A percentile compares a stretch with the other conserved stretches of the same genome.
Conservation (phyloP, 306 rosid genomes). For the Prinsepia uniflora region DNA sequence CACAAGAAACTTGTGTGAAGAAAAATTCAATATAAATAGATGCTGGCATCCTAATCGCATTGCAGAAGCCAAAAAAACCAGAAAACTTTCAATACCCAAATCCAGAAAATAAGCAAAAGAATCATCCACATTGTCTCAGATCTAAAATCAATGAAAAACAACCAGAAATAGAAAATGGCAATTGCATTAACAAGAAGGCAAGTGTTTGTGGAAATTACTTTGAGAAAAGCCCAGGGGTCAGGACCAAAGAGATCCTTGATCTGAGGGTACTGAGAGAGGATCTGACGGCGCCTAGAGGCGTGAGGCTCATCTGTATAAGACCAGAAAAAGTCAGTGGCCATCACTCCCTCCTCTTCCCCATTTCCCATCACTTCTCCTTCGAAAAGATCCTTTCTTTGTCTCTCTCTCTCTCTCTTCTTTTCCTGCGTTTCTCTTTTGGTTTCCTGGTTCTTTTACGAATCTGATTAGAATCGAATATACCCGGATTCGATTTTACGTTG, state of each 20-base stretch:
- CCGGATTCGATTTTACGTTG: background rate
- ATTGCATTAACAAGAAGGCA: background rate
- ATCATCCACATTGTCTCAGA: constrained; percentile 22
- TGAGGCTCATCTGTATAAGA: constrained; percentile 93
- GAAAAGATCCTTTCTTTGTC: background rate
- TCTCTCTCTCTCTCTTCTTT: background rate
- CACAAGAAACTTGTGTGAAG: background rate
- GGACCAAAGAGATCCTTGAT: constrained; percentile 85
- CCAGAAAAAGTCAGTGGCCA: constrained; percentile 84
- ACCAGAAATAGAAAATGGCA: background rate
- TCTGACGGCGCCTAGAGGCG: constrained; percentile 83
- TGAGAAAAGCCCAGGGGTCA: constrained; percentile 58
- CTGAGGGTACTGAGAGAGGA: constrained; percentile 87
- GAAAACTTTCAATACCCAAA: constrained; percentile 9
- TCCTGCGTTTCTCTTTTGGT: background rate
- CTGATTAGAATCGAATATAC: background rate
- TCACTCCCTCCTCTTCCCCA: constrained; percentile 48
- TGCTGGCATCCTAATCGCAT: background rate
- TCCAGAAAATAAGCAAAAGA: background rate
- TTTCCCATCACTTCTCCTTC: constrained; percentile 13
- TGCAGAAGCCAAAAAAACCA: background rate
- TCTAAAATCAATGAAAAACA: constrained; percentile 16
- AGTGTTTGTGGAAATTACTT: constrained; percentile 33
- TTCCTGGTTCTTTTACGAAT: background rate
- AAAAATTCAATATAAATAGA: background rate